Evolutionary conservation across 345 rosid species (phyloP).

Genomic region (Microthlaspi erraticum): DNA sequence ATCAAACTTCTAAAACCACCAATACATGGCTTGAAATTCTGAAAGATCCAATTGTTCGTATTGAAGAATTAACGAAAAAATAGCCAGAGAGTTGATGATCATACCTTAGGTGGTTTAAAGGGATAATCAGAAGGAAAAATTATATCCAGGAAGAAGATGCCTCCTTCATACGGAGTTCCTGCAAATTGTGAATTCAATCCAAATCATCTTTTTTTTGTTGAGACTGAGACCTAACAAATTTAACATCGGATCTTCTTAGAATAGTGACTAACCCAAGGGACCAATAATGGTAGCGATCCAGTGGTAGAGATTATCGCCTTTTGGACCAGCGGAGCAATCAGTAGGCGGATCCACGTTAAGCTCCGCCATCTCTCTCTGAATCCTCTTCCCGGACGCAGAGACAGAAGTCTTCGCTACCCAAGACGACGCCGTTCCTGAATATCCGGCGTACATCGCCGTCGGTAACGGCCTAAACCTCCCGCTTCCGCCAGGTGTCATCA

Average conservation of each 20-base stretch:
- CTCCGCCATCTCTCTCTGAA: constrained; percentile 86
- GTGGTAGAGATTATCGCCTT: constrained; percentile 87
- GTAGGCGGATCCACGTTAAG: constrained; percentile 76
- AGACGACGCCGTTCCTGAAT: constrained; percentile 53
- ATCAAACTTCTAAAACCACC: background rate
- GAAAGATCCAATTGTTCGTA: background rate
- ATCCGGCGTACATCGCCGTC: constrained; percentile 47
- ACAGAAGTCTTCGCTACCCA: constrained; percentile 86
- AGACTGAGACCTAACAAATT: background rate
- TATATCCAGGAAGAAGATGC: constrained; percentile 82
- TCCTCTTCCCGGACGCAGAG: constrained; percentile 90
- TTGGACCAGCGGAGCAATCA: constrained; percentile 92
- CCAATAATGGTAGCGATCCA: constrained; percentile 92
- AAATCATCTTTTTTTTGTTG: too few relatives aligned
- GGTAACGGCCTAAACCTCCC: constrained; percentile 46
- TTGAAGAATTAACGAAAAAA: background rate
- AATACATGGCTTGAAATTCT: background rate
- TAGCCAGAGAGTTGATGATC: background rate
- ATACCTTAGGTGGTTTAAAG: constrained; percentile 89
- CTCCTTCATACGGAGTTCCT: constrained; percentile 94
- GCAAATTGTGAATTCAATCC: background rate
- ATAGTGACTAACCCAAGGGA: constrained; percentile 58
- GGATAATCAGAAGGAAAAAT: constrained; percentile 86
- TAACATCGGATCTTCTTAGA: constrained; percentile 13
- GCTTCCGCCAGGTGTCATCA: constrained; percentile 48